Evolutionary conservation across 1,284 basidiomycete genomes (phyloP).

Genomic region (Peniophora sp.): DNA sequence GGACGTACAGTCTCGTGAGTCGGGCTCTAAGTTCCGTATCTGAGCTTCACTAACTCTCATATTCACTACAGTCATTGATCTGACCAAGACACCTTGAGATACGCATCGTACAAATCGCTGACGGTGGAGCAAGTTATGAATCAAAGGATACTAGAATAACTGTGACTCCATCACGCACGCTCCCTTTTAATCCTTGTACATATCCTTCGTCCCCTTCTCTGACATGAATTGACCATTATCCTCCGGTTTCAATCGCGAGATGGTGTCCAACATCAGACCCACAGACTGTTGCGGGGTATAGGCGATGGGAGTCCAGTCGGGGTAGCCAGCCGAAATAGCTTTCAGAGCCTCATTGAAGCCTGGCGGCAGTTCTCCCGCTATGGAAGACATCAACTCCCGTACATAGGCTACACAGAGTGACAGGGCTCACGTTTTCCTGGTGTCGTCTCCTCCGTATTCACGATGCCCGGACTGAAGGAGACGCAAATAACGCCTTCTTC

Average conservation of each 20-base stretch:
- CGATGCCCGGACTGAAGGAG: not conserved
- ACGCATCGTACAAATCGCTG: no score
- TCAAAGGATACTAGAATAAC: no score
- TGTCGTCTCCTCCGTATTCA: not conserved
- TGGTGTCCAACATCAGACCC: not conserved
- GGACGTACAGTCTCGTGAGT: no score
- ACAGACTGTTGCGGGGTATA: not conserved
- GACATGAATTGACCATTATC: slow-evolving; percentile 1
- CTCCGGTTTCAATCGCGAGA: not conserved
- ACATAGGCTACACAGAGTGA: not conserved
- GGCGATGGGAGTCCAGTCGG: slow-evolving; percentile 1
- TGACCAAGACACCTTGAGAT: no score
- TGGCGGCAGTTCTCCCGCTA: not conserved
- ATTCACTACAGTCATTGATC: no score
- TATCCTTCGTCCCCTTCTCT: not conserved
- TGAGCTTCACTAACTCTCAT: no score
- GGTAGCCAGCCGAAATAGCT: not conserved
- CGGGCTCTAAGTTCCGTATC: no score
- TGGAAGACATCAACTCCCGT: not conserved
- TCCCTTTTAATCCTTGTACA: not conserved
- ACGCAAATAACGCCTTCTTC: not conserved
- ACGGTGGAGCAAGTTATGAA: no score
- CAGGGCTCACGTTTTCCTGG: not conserved
- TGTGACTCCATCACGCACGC: not conserved
- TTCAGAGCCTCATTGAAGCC: not conserved